Conservation (phyloP, 495 filamentous ascomycete species). For the Lasiosphaeria hispida region DNA sequence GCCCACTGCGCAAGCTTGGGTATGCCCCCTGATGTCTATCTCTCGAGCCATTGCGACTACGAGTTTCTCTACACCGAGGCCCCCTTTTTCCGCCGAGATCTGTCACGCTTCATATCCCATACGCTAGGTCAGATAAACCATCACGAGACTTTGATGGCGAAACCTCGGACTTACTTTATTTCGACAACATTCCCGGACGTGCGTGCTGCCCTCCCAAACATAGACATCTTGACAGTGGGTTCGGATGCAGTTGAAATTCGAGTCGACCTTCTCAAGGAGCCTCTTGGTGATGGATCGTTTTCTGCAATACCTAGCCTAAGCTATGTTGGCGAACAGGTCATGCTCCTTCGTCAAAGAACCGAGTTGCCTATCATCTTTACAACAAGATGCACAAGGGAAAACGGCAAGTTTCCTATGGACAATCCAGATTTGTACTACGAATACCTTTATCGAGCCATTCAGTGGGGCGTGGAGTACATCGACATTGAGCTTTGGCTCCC, state of each 20-base stretch:
- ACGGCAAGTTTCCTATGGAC: conserved; percentile 80
- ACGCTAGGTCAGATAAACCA: conserved; percentile 72
- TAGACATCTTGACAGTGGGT: conserved; percentile 81
- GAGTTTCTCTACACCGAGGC: conserved; percentile 76
- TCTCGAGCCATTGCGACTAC: conserved; percentile 68
- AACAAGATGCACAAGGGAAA: conserved; percentile 73
- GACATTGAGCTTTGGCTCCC: conserved; percentile 85
- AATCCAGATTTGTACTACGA: conserved; percentile 69
- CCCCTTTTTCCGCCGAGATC: conserved; percentile 70
- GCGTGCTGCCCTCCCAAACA: conserved; percentile 74
- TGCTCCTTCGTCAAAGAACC: conserved; percentile 76
- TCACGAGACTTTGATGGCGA: conserved; percentile 71
- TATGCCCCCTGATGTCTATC: conserved; percentile 60
- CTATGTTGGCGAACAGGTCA: conserved; percentile 81
- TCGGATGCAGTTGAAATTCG: conserved; percentile 80
- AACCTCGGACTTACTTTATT: conserved; percentile 75
- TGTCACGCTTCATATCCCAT: conserved; percentile 73
- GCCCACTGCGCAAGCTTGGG: conserved; percentile 69
- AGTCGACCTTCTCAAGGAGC: conserved; percentile 77
- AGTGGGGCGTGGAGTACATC: conserved; percentile 85
- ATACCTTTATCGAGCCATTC: conserved; percentile 73
- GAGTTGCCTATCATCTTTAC: conserved; percentile 87
- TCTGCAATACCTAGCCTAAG: conserved; percentile 69
- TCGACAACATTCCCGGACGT: conserved; percentile 86
- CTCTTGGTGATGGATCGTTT: conserved; percentile 53